These are phyloP conservation scores for Tylopilus balloui DNA, from an alignment of 768 basidiomycete species.

Conservation along the genomic window DNA sequence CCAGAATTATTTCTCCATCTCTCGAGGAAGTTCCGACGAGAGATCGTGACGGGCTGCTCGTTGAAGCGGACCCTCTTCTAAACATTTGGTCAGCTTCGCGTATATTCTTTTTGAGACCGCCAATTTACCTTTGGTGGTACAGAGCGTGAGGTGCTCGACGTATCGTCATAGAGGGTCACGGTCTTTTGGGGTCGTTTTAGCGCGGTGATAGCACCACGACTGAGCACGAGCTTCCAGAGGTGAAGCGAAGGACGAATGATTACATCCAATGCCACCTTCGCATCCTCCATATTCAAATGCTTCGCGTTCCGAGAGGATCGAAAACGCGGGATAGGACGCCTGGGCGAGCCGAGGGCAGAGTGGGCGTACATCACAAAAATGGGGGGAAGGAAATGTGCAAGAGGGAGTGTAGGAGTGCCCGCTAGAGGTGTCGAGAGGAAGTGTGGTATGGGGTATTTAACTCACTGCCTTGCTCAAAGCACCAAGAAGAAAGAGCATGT, in stretches of 20 bases:
- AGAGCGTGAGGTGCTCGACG: slow-evolving; percentile 7
- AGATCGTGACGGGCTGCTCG: slow-evolving; percentile 24
- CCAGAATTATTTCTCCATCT: slow-evolving; percentile 8
- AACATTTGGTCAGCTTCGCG: slow-evolving; percentile 1
- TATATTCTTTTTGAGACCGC: neutral
- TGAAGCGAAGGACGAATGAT: slow-evolving; percentile 22
- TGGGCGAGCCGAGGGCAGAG: slow-evolving; percentile 5
- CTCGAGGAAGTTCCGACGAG: slow-evolving; percentile 17
- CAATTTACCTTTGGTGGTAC: slow-evolving; percentile 17
- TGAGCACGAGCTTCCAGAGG: slow-evolving; percentile 18
- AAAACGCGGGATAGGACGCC: slow-evolving; percentile 5
- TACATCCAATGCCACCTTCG: slow-evolving; percentile 16
- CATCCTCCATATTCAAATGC: slow-evolving; percentile 14
- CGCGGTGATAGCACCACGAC: slow-evolving; percentile 1
- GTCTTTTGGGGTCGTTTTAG: slow-evolving; percentile 11
- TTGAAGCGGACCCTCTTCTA: slow-evolving; percentile 28
- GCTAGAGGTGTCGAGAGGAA: neutral
- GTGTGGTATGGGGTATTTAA: slow-evolving; percentile 21
- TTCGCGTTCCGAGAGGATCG: slow-evolving; percentile 13
- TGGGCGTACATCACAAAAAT: slow-evolving; percentile 13
- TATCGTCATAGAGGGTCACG: neutral
- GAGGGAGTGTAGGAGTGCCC: neutral
- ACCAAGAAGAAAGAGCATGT: slow-evolving; percentile 4
- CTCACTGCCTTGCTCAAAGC: slow-evolving; percentile 8
- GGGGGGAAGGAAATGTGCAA: neutral